A percentile compares a stretch with the other conserved stretches of the same genome.
These are phyloP conservation scores for Chionographis japonica DNA, from an alignment of 106 monocot genomes.

Conservation along the genomic window DNA sequence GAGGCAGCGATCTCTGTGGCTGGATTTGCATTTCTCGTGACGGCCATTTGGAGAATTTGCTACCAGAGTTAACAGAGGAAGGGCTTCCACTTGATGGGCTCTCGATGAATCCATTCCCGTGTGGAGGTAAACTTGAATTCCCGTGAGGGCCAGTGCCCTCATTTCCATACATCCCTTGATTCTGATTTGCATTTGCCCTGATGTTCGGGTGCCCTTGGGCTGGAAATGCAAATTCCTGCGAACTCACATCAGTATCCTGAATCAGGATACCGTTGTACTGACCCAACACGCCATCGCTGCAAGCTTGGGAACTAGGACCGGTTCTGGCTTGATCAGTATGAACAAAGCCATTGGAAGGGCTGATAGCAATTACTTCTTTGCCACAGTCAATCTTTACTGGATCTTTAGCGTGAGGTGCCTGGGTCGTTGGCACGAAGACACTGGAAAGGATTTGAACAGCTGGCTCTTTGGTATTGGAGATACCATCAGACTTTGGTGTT, in stretches of 20 bases:
- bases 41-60: slow-evolving; percentile 4
- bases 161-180: slow-evolving; percentile 2
- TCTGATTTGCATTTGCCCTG: background rate
- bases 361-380: slow-evolving; percentile 8
- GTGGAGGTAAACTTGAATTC: slow-evolving; percentile 6
- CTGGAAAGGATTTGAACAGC: background rate
- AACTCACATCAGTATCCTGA: background rate
- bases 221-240: slow-evolving; percentile 10
- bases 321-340: background rate
- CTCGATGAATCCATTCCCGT: background rate
- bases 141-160: slow-evolving; percentile 10
- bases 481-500: slow-evolving; percentile 10
- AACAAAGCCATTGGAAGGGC: slow-evolving; percentile 7
- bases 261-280: background rate
- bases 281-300: background rate
- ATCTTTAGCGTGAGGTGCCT: background rate
- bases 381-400: slow-evolving; percentile 7
- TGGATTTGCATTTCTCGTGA: slow-evolving; percentile 9
- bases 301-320: background rate
- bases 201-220: background rate
- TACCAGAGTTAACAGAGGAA: slow-evolving; percentile 9
- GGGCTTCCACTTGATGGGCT: slow-evolving; percentile 8
- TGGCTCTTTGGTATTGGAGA: slow-evolving; percentile 1
- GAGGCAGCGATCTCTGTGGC: slow-evolving; percentile 1
- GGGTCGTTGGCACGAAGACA: background rate